Percentiles rank a stretch among this genome's conserved stretches.
These are phyloP conservation scores for Blastomyces gilchristii DNA, from an alignment of 2,329 filamentous ascomycete genomes.

Conservation along the genomic window DNA sequence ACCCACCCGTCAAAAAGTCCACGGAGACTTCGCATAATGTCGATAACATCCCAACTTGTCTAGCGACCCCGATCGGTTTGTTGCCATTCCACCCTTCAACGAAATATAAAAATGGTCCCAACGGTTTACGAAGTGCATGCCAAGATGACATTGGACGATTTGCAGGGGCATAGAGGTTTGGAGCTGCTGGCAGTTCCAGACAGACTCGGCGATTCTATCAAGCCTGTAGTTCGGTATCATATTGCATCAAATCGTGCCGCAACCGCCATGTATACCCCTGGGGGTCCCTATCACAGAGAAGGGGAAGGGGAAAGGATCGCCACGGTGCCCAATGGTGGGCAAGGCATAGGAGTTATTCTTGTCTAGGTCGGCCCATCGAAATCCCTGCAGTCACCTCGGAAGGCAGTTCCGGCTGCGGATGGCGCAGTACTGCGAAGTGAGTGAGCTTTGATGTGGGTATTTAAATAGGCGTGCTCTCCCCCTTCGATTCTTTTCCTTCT, in stretches of 20 bases:
- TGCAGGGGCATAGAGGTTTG: neutral
- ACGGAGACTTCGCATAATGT: neutral
- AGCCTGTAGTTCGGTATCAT: neutral
- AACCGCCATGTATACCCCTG: neutral
- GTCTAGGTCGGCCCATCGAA: neutral
- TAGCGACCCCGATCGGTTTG: neutral
- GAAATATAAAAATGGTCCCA: neutral
- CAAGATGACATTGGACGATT: neutral
- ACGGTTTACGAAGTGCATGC: neutral
- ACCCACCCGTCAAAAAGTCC: constrained; percentile 8
- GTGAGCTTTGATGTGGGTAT: neutral
- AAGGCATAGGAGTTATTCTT: neutral
- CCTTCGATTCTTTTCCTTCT: neutral
- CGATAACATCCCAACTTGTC: neutral
- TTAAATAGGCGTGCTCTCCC: neutral
- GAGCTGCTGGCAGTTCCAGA: neutral
- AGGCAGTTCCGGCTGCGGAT: neutral
- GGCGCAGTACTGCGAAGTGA: neutral
- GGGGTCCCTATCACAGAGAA: neutral
- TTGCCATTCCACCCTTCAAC: neutral
- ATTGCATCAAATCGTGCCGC: neutral
- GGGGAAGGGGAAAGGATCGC: neutral
- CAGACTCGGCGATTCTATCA: neutral
- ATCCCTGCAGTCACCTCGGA: neutral
- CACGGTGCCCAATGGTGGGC: neutral